Base-by-base conservation (phyloP, 129 eudicot species). In the Artemisia tridentata region DNA sequence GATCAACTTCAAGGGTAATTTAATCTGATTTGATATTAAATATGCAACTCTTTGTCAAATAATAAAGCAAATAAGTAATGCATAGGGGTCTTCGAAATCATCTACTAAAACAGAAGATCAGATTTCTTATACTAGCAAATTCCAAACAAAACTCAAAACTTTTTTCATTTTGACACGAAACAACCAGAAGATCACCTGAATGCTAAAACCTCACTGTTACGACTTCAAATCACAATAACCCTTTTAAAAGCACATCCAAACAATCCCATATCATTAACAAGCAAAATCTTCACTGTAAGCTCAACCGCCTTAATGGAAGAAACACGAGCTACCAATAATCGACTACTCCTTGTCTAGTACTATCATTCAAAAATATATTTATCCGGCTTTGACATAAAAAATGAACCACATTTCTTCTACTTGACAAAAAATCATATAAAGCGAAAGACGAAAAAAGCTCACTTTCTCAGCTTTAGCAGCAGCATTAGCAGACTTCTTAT, bases 391-490 rank as follows among this genome's bases (percentile, higher is more conserved):
- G 45, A 7, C 45, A 38, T 38, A 5, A 0, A 38, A 38, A 38
- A 38, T 38, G 45, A 38, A 34, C 7, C 41, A 34, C 41, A 50
- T 50, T 16, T 12, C 55, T 7, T 12, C 55, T 50, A 51, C 56
- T 1, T 51, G 17, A 13, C 13, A 63, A 34, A 63, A 63, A 34
- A 12, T 2, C 49, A 29, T 10, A 13, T 20, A 34, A 18, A 45
- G 15, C 53, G 18, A 61, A 17, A n/a, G 18, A 16, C 27, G 62
- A 5, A 72, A 63, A 43, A 53, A 11, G 10, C n/a, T 75, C 55
- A 92, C 98, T 95, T 92, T 89, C 74, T 92, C 96, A 76, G 78
- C 75, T 47, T 83, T 81, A 20, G 88, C 91, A 77, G 98, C 95
- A 54, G 88, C 84, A 75, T 77, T 80, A 21, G 98, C 98, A 70